These are phyloP conservation scores for Lactifluus rugatus DNA, from an alignment of 768 basidiomycete species.

Conservation along the genomic window DNA sequence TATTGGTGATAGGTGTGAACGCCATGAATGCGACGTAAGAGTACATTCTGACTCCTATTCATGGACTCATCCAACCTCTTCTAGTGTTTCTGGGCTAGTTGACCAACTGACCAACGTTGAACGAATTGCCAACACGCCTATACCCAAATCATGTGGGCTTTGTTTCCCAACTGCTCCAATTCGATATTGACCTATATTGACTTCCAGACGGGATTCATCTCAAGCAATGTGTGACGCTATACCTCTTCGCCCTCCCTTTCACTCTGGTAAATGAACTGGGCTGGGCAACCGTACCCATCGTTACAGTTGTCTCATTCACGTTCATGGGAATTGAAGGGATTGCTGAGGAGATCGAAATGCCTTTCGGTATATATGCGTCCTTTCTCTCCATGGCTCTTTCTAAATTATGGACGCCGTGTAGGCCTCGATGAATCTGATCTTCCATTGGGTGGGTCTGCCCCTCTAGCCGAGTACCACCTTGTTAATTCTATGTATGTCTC, in stretches of 20 bases:
- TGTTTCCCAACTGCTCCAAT: not conserved
- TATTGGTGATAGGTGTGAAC: conserved; percentile 49
- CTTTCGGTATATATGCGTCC: conserved; percentile 54
- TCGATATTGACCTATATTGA: conserved; percentile 1
- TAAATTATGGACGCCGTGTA: not conserved
- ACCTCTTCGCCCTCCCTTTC: conserved; percentile 85
- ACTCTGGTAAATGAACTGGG: conserved; percentile 75
- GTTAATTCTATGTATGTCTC: not conserved
- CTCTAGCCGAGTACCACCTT: not conserved
- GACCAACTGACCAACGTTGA: conserved; percentile 84
- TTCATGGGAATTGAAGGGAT: conserved; percentile 95
- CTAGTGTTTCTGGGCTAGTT: conserved; percentile 68
- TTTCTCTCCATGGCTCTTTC: not conserved
- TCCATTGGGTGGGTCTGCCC: conserved; percentile 49
- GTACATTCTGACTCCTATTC: conserved; percentile 17
- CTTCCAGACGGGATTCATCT: conserved; percentile 75
- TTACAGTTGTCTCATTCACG: conserved; percentile 81
- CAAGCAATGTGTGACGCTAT: conserved; percentile 91
- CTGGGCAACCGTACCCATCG: conserved; percentile 77
- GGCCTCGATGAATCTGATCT: conserved; percentile 50
- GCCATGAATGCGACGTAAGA: conserved; percentile 57
- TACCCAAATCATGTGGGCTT: conserved; percentile 60
- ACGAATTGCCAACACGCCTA: conserved; percentile 81
- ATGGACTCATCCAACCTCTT: not conserved
- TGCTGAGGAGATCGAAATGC: conserved; percentile 91